Percentiles rank a stretch among this genome's conserved stretches.
Evolutionary conservation across 83 land plant genomes (phyloP).

Genomic region (Picea engelmannii): DNA sequence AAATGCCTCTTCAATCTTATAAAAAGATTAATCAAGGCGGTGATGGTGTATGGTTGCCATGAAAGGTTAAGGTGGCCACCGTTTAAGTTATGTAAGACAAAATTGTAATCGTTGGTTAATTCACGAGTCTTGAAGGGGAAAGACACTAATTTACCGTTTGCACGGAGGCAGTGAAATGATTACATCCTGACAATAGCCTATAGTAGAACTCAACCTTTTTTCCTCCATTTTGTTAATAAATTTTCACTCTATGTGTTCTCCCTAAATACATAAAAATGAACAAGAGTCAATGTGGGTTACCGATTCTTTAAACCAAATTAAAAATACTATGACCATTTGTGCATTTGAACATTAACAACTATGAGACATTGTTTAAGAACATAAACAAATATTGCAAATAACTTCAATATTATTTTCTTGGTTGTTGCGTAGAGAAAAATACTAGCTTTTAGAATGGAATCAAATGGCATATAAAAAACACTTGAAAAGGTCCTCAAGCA

Average conservation of each 20-base stretch:
- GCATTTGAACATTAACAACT: background rate
- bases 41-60: too few species aligned
- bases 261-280: slow-evolving; percentile 28
- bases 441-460: background rate
- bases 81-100: too few species aligned
- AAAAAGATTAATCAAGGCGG: too few species aligned
- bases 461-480: slow-evolving; percentile 11
- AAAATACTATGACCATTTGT: background rate
- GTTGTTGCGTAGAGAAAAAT: background rate
- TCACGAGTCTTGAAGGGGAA: too few species aligned
- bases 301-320: background rate
- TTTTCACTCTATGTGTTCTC: slow-evolving; percentile 44
- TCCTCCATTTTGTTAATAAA: slow-evolving; percentile 72
- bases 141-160: too few species aligned
- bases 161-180: too few species aligned
- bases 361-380: background rate
- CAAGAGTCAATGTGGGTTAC: background rate
- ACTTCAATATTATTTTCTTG: background rate
- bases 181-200: slow-evolving; percentile 49
- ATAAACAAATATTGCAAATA: too few species aligned
- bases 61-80: too few species aligned
- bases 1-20: too few species aligned
- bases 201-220: slow-evolving; percentile 86
- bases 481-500: slow-evolving; percentile 93
- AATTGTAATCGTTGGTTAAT: too few species aligned